These are phyloP conservation scores for Entophlyctis luteolus DNA, from an alignment of 192 early-diverging fungal genomes.

Conservation along the genomic window DNA sequence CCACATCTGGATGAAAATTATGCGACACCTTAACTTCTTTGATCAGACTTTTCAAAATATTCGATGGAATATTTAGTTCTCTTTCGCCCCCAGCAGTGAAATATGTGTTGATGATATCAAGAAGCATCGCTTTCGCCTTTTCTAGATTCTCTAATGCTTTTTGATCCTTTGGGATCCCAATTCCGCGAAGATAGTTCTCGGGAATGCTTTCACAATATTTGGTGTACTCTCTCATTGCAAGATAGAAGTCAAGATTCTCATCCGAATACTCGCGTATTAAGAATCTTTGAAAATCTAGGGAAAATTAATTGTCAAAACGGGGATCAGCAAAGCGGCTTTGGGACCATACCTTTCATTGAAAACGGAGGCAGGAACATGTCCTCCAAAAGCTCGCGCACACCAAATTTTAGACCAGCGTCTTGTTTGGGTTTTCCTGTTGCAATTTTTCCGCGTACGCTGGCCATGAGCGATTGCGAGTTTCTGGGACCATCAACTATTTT, in stretches of 20 bases:
- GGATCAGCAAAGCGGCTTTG: neutral
- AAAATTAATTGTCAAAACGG: neutral
- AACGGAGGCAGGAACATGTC: constrained; percentile 15
- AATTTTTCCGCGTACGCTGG: too few relatives aligned
- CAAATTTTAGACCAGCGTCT: constrained; percentile 16
- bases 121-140: neutral
- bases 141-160: neutral
- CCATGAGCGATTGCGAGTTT: too few relatives aligned
- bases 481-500: too few relatives aligned
- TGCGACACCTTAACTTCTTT: constrained; percentile 7
- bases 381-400: constrained; percentile 11
- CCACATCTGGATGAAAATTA: constrained; percentile 33
- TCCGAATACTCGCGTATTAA: constrained; percentile 5
- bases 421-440: too few relatives aligned
- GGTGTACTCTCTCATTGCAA: constrained; percentile 1
- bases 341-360: constrained; percentile 1
- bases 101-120: constrained; percentile 13
- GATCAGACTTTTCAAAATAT: constrained; percentile 19
- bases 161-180: neutral
- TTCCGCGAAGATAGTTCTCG: neutral
- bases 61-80: constrained; percentile 28
- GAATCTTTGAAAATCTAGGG: constrained; percentile 9
- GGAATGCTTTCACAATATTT: constrained; percentile 9
- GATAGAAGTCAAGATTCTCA: constrained; percentile 17
- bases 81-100: constrained; percentile 8